These are phyloP conservation scores for Filosporella fistucella DNA, from an alignment of 495 filamentous ascomycete species.

Conservation along the genomic window DNA sequence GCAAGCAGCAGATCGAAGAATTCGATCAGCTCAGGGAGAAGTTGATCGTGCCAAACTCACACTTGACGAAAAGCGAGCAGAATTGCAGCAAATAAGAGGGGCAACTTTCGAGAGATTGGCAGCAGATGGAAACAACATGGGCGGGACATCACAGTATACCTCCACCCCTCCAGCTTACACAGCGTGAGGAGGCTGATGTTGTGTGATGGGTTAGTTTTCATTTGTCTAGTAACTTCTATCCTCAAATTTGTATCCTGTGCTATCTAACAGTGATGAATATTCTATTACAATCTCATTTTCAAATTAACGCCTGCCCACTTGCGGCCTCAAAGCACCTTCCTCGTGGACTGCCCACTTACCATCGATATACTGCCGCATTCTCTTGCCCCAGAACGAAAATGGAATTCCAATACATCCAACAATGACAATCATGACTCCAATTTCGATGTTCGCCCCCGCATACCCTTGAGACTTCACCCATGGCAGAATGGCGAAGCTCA, in stretches of 20 bases:
- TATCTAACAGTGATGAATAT: no score
- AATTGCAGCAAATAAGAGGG: constrained; percentile 35
- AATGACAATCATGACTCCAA: constrained; percentile 1
- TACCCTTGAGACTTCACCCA: constrained; percentile 12
- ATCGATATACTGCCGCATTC: constrained; percentile 1
- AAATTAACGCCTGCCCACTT: no score
- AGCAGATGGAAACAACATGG: no score
- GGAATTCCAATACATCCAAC: constrained; percentile 9
- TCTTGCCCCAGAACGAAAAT: constrained; percentile 11
- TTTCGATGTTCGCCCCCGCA: constrained; percentile 1
- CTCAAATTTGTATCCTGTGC: no score
- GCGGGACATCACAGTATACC: no score
- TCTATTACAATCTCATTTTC: no score
- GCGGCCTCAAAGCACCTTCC: constrained; percentile 9
- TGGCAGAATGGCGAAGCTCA: constrained; percentile 14
- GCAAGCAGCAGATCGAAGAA: constrained; percentile 19
- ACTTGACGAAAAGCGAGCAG: constrained; percentile 28
- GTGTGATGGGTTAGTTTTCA: no score
- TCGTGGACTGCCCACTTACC: constrained; percentile 1
- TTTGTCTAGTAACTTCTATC: no score
- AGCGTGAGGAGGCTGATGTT: no score
- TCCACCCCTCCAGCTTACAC: no score
- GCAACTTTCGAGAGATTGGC: constrained; percentile 26
- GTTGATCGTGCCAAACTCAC: constrained; percentile 21
- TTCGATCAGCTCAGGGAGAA: constrained; percentile 15